Evolutionary conservation across 352 stramenopile species (phyloP), one percentile per base, ranked within the genome.

Genomic region (Phytopythium aichiense): DNA sequence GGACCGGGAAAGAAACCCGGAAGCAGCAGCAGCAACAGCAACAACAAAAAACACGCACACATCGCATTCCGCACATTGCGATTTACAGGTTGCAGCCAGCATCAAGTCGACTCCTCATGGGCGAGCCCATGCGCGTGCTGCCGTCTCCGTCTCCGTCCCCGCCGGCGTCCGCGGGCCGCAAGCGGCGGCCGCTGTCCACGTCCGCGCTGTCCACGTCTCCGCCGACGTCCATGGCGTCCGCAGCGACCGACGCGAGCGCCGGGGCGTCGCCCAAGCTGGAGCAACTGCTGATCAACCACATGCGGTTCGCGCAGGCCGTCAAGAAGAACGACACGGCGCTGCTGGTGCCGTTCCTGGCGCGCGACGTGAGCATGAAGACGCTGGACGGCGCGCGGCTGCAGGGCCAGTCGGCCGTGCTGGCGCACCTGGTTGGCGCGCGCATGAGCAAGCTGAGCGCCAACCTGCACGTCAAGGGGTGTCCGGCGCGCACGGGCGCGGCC

Each of bases 381-480:
- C 58, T 73, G 53, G 82, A 93, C 55, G 79, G 77, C 61, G 51
- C 58, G 20, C 46, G 58, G 0, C 66, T 86, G 33, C 58, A 82
- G 9, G 84, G 81, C 16, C 68, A 79, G 60, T 84, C 76, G 31
- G 81, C 83, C 43, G 84, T 91, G 63, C 76, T 93, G 40, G 84
- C 74, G 13, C 79, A 83, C 56, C 75, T 93, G 37, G 84, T 93
- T 16, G 84, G 82, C 1, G 59, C 71, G 50, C 75, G 77, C 55
- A 89, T 91, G 77, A 76, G 71, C 43, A 89, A 93, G 53, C 61
- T 90, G 50, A 91, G 81, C 67, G 63, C 70, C 30, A 81, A 87
- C 42, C 57, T 91, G 60, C 78, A 79, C 67, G 64, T 90, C 55
- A 89, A 89, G 57, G 82, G 77, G 54, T 75, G 69, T 15, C 76